A percentile compares a stretch with the other conserved stretches of the same genome.
Evolutionary conservation across 805 yeast species (phyloP).

Genomic region (Yarrowia divulgata): DNA sequence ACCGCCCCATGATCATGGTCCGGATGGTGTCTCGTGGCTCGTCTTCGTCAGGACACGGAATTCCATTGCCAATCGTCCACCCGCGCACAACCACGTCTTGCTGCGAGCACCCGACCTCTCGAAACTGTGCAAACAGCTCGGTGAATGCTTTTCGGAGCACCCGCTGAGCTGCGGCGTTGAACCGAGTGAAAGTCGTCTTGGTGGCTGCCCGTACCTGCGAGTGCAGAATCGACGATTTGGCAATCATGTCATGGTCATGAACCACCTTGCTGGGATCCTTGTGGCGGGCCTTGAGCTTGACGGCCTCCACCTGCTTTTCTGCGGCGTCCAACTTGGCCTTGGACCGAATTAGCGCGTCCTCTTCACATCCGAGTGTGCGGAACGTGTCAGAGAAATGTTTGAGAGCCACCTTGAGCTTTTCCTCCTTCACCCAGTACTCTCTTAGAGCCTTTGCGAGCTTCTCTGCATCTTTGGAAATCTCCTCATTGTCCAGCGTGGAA

Average conservation of each 20-base stretch:
- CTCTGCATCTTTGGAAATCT: constrained; percentile 22
- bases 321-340: constrained; percentile 35
- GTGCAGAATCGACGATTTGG: constrained; percentile 37
- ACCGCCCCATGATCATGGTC: constrained; percentile 30
- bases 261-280: constrained; percentile 28
- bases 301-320: constrained; percentile 34
- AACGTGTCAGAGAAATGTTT: constrained; percentile 28
- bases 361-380: constrained; percentile 22
- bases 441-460: constrained; percentile 25
- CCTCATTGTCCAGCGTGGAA: constrained; percentile 21
- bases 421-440: constrained; percentile 33
- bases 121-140: constrained; percentile 22
- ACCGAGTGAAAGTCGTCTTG: constrained; percentile 30
- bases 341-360: constrained; percentile 20
- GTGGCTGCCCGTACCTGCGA: constrained; percentile 36
- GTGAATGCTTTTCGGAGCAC: constrained; percentile 25
- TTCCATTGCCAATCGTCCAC: constrained; percentile 26
- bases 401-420: constrained; percentile 32
- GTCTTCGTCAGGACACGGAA: constrained; percentile 20
- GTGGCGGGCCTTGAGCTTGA: constrained; percentile 33
- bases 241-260: constrained; percentile 28
- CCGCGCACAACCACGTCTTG: constrained; percentile 13
- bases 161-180: constrained; percentile 33
- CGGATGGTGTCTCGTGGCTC: constrained; percentile 26
- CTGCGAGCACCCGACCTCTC: constrained; percentile 20